Evolutionary conservation across 805 yeast genomes (phyloP).

Genomic region (Pichia scutulata): DNA sequence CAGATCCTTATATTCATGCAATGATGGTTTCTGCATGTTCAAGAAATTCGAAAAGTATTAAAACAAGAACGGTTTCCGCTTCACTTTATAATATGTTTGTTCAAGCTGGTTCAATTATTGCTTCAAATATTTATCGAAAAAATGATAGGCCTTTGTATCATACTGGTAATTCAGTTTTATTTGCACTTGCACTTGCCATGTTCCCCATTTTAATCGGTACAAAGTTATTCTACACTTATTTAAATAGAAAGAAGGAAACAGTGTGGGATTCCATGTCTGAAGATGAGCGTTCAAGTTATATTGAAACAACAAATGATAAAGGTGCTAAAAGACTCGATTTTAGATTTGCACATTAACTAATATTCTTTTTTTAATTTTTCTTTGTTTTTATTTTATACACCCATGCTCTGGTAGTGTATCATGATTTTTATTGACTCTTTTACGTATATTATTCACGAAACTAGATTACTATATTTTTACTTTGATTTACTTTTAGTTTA

Average conservation of each 20-base stretch:
- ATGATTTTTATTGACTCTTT: too few relatives aligned
- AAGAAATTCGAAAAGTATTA: constrained; percentile 51
- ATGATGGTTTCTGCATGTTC: constrained; percentile 56
- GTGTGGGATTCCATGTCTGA: constrained; percentile 44
- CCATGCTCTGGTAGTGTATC: too few relatives aligned
- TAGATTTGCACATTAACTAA: constrained; percentile 19
- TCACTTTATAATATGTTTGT: constrained; percentile 56
- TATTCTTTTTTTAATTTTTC: too few relatives aligned
- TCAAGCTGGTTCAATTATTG: constrained; percentile 48
- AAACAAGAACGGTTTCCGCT: constrained; percentile 56
- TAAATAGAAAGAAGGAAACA: constrained; percentile 37
- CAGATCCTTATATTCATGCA: constrained; percentile 45
- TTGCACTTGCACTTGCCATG: constrained; percentile 28
- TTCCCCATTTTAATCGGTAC: constrained; percentile 23
- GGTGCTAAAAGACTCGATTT: constrained; percentile 55
- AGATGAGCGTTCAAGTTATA: constrained; percentile 45
- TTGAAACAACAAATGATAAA: constrained; percentile 41
- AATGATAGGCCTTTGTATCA: constrained; percentile 55
- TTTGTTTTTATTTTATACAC: too few relatives aligned
- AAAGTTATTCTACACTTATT: constrained; percentile 32
- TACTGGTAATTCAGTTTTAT: constrained; percentile 43
- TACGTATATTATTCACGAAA: too few relatives aligned
- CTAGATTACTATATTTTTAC: too few relatives aligned
- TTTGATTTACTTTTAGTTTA: too few relatives aligned
- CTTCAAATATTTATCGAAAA: constrained; percentile 48